Evolutionary conservation across 2,329 filamentous ascomycete species (phyloP), one percentile per base, ranked within the genome.

Genomic region (Colletotrichum destructivum): DNA sequence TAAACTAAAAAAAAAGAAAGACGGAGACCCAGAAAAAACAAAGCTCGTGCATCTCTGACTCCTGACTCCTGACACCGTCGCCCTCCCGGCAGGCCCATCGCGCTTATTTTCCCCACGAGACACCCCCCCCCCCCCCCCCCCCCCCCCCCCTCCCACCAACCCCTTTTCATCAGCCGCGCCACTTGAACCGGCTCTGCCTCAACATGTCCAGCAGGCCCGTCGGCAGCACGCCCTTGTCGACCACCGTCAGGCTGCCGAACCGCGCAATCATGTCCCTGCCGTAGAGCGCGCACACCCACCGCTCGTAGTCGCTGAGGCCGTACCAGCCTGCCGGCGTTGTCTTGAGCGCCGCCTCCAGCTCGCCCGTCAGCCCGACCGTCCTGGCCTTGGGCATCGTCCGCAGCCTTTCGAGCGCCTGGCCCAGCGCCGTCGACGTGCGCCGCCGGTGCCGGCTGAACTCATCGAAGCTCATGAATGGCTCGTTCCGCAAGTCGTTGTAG

Each of bases 171-270:
- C 65, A 84, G 2, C 80, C 81, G 56, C 81, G 77, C 82, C 82
- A 84, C 72, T 81, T 77, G 55, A 78, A 80, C 70, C 78, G 78
- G 71, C 78, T 81, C 76, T 76, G 79, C 75, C 78, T 75, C 74
- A 84, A 73, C 74, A 83, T 78, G 68, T 77, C 77, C 57, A 84
- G 78, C 75, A 84, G 75, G 4, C 82, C 82, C 74, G 81, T 81
- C 9, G 84, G 83, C 69, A 85, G 72, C 62, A 84, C 64, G 2
- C 81, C 81, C 56, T 78, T 75, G 69, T 84, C 82, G 4, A 83
- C 82, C 60, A 85, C 76, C 40, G 78, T 77, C 64, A 84, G 66
- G 1, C 82, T 81, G 0, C 83, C 83, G 78, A 84, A 84, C 47
- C 76, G 76, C 65, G 79, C 76, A 56, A 79, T 79, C 77, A 85